A percentile compares a stretch with the other conserved stretches of the same genome.
Evolutionary conservation across 805 yeast species (phyloP).

Genomic region (Ogataea wickerhamii): DNA sequence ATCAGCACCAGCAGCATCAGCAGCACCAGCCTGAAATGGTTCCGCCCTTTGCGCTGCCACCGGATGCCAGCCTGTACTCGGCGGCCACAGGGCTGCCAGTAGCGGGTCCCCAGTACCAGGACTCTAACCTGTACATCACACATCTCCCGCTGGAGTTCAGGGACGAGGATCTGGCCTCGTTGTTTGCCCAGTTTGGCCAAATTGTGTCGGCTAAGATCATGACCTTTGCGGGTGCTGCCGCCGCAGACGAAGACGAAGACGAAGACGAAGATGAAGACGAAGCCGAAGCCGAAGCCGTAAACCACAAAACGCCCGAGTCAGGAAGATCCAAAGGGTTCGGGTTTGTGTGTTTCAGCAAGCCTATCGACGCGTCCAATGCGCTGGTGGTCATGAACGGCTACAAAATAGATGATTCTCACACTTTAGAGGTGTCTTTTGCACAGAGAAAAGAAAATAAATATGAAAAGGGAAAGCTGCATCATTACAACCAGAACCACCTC

Average conservation of each 20-base stretch:
- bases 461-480: constrained; percentile 32
- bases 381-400: constrained; percentile 60
- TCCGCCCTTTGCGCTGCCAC: constrained; percentile 26
- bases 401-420: constrained; percentile 32
- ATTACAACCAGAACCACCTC: constrained; percentile 34
- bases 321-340: constrained; percentile 71
- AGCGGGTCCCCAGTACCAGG: constrained; percentile 53
- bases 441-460: constrained; percentile 62
- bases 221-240: constrained; percentile 36
- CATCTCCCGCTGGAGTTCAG: constrained; percentile 53
- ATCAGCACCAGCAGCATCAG: neutral
- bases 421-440: constrained; percentile 61
- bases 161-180: constrained; percentile 47
- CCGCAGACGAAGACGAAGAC: constrained; percentile 9
- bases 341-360: constrained; percentile 68
- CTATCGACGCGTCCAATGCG: constrained; percentile 66
- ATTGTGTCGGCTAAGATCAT: constrained; percentile 55
- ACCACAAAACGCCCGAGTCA: constrained; percentile 1
- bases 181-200: constrained; percentile 46
- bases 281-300: constrained; percentile 2
- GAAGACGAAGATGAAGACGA: neutral
- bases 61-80: constrained; percentile 28
- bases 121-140: constrained; percentile 70
- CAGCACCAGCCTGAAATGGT: constrained; percentile 3
- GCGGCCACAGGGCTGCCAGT: constrained; percentile 36